A percentile compares a stretch with the other conserved stretches of the same genome.
Conservation (phyloP, 2,329 filamentous ascomycete species). For the Domatiomyces catenatus region DNA sequence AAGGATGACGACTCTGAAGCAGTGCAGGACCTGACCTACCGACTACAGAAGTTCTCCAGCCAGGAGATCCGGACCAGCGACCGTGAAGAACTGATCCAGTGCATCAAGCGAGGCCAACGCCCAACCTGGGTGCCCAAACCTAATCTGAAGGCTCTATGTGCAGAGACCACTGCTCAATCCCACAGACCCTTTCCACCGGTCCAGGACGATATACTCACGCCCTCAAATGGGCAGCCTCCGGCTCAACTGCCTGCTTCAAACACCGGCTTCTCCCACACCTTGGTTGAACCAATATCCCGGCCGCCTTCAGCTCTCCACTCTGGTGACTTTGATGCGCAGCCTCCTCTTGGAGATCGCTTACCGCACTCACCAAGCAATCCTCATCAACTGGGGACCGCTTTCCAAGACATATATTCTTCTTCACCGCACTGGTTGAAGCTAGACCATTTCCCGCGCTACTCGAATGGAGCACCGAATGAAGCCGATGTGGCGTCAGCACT, state of each 20-base stretch:
- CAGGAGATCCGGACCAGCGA: conserved; percentile 27
- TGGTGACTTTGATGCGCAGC: conserved; percentile 39
- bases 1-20: neutral
- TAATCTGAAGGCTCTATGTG: conserved; percentile 34
- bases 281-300: conserved; percentile 26
- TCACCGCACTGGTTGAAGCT: conserved; percentile 1
- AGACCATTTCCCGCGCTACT: neutral
- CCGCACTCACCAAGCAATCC: conserved; percentile 11
- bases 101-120: conserved; percentile 64
- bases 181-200: neutral
- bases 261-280: conserved; percentile 33
- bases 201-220: conserved; percentile 28
- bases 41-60: neutral
- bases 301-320: conserved; percentile 59
- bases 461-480: neutral
- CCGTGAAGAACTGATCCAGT: conserved; percentile 65
- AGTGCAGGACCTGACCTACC: neutral
- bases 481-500: neutral
- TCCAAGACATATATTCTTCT: conserved; percentile 10
- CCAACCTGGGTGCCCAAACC: conserved; percentile 55
- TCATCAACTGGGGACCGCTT: conserved; percentile 6
- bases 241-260: conserved; percentile 38
- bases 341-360: conserved; percentile 19
- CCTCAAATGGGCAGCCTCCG: neutral
- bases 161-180: conserved; percentile 10